Conservation (phyloP, 495 filamentous ascomycete genomes). For the Aspergillus cavernicola region DNA sequence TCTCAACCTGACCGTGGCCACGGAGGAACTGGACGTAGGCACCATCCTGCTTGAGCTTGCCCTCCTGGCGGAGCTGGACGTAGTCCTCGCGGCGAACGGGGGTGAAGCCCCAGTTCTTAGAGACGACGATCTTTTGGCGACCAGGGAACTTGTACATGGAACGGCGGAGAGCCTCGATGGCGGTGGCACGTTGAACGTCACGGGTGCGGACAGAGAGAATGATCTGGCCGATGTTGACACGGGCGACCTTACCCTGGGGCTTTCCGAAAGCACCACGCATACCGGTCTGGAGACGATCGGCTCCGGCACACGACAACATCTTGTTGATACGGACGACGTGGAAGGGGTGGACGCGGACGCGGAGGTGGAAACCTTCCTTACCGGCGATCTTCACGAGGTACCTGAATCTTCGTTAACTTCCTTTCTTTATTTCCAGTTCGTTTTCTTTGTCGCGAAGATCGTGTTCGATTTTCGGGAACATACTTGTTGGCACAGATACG, state of each 20-base stretch:
- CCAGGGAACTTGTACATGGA: conserved; percentile 99
- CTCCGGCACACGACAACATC: conserved; percentile 99
- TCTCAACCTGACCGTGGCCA: conserved; percentile 77
- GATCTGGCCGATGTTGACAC: conserved; percentile 99
- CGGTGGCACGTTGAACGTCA: conserved; percentile 83
- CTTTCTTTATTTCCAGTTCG: background rate
- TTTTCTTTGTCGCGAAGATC: background rate
- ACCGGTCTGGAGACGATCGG: conserved; percentile 99
- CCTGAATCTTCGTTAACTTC: conserved; percentile 32
- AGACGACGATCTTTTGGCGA: conserved; percentile 99
- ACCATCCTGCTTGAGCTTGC: conserved; percentile 89
- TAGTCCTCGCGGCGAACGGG: conserved; percentile 96
- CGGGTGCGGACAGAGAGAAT: conserved; percentile 93
- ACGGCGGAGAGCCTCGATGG: conserved; percentile 96
- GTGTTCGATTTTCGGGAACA: conserved; percentile 19
- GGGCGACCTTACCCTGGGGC: conserved; percentile 94
- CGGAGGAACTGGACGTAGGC: conserved; percentile 98
- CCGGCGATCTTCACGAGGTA: conserved; percentile 95
- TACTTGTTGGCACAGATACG: conserved; percentile 99
- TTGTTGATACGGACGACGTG: conserved; percentile 99
- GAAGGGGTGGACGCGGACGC: conserved; percentile 97
- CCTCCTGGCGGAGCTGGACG: conserved; percentile 82
- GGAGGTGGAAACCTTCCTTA: conserved; percentile 99
- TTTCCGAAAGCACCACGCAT: conserved; percentile 99
- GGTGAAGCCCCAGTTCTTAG: conserved; percentile 99